These are phyloP conservation scores for Rugonectria rugulosa DNA, from an alignment of 2,329 filamentous ascomycete species.

Conservation along the genomic window DNA sequence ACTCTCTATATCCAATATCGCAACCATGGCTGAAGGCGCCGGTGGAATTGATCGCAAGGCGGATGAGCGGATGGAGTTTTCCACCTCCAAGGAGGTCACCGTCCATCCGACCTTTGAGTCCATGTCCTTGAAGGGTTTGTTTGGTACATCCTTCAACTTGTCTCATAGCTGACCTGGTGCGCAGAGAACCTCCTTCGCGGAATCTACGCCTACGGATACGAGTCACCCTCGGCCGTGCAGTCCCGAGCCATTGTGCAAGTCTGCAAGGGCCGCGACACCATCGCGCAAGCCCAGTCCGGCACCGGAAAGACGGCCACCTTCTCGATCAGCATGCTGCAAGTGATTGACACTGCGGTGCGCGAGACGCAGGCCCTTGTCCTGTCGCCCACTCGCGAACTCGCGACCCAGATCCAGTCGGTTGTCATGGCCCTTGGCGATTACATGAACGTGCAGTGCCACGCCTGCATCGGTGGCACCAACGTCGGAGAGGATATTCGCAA, in stretches of 20 bases:
- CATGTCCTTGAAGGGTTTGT: conserved; percentile 87
- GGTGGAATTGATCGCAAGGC: conserved; percentile 84
- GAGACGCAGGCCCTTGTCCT: conserved; percentile 95
- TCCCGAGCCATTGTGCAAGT: conserved; percentile 98
- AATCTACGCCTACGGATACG: conserved; percentile 98
- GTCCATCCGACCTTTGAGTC: conserved; percentile 94
- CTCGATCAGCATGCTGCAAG: conserved; percentile 94
- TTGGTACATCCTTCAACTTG: not conserved
- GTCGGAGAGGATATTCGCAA: conserved; percentile 98
- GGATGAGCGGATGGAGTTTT: conserved; percentile 98
- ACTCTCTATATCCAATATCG: conserved; percentile 10
- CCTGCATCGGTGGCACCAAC: conserved; percentile 97
- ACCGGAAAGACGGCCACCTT: conserved; percentile 98
- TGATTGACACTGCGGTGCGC: conserved; percentile 91
- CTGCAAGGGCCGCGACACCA: conserved; percentile 98
- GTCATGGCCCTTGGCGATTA: conserved; percentile 99
- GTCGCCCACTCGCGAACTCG: conserved; percentile 94
- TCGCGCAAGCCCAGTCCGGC: conserved; percentile 96
- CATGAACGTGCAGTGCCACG: conserved; percentile 99
- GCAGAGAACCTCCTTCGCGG: conserved; percentile 91
- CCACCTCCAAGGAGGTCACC: conserved; percentile 96
- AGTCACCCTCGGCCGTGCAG: conserved; percentile 96
- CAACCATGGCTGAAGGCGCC: conserved; percentile 83
- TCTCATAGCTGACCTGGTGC: not conserved
- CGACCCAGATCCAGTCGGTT: conserved; percentile 97